Conservation (phyloP, 805 yeast genomes). For the Spathaspora arborariae region DNA sequence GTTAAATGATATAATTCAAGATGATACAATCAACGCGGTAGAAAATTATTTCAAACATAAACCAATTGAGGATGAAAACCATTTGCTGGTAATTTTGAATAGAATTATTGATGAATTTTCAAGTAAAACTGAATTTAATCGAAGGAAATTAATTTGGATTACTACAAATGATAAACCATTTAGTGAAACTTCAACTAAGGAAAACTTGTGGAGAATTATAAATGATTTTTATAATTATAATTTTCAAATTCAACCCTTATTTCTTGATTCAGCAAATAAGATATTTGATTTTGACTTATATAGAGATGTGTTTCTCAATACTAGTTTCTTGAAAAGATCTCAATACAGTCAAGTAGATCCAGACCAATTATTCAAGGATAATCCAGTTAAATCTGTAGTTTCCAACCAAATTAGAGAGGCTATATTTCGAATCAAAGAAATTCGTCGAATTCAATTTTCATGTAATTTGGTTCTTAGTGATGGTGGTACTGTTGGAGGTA, state of each 20-base stretch:
- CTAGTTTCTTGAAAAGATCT: constrained; percentile 31
- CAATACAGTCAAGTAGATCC: constrained; percentile 9
- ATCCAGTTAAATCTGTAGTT: constrained; percentile 12
- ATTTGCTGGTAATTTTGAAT: constrained; percentile 41
- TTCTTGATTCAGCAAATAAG: constrained; percentile 24
- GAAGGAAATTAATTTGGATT: constrained; percentile 62
- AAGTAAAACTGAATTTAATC: constrained; percentile 44
- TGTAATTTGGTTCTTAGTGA: constrained; percentile 58
- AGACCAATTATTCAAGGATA: constrained; percentile 13
- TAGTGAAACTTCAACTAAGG: constrained; percentile 39
- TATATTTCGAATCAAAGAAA: constrained; percentile 55
- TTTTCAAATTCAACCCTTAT: constrained; percentile 60
- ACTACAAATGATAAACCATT: constrained; percentile 75
- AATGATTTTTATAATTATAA: constrained; percentile 55
- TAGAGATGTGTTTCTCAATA: constrained; percentile 54
- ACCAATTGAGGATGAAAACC: constrained; percentile 16
- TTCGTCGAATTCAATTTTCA: constrained; percentile 59
- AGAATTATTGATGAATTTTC: constrained; percentile 54
- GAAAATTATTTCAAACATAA: constrained; percentile 6
- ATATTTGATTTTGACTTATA: constrained; percentile 40
- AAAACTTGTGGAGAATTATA: constrained; percentile 51
- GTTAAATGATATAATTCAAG: constrained; percentile 49
- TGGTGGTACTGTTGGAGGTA: constrained; percentile 29
- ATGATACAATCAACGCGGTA: constrained; percentile 18
- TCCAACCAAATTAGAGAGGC: constrained; percentile 8